Conservation (phyloP, 306 rosid species). For the Dryas alaskensis region DNA sequence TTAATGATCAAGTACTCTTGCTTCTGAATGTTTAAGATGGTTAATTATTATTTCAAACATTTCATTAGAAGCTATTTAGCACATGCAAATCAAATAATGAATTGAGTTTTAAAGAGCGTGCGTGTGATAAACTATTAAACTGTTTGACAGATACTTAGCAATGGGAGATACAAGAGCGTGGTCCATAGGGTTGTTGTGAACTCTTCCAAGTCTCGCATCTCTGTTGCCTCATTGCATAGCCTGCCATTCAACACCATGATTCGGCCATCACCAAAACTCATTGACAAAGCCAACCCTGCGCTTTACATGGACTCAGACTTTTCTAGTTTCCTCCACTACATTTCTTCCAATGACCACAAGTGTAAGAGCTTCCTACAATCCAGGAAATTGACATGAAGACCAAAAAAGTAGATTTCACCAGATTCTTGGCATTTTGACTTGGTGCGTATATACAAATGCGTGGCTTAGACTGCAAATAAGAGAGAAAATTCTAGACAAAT, state of each 20-base stretch:
- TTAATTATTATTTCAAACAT: no score
- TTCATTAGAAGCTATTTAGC: no score
- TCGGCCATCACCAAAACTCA: constrained; percentile 23
- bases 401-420: not conserved
- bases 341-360: constrained; percentile 15
- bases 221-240: constrained; percentile 32
- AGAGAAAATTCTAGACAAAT: not conserved
- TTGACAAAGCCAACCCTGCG: constrained; percentile 23
- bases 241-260: constrained; percentile 15
- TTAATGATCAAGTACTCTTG: no score
- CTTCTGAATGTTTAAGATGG: no score
- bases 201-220: constrained; percentile 24
- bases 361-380: constrained; percentile 28
- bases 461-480: not conserved
- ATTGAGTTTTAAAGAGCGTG: no score
- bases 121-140: no score
- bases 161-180: constrained; percentile 33
- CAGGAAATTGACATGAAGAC: constrained; percentile 3
- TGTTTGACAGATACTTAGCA: constrained; percentile 26
- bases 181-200: constrained; percentile 29
- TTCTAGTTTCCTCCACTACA: constrained; percentile 17
- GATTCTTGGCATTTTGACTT: not conserved
- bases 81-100: no score
- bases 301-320: constrained; percentile 35
- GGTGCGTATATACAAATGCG: not conserved